Evolutionary conservation across 2,329 filamentous ascomycete genomes (phyloP).

Genomic region (Pseudogymnoascus sp.): DNA sequence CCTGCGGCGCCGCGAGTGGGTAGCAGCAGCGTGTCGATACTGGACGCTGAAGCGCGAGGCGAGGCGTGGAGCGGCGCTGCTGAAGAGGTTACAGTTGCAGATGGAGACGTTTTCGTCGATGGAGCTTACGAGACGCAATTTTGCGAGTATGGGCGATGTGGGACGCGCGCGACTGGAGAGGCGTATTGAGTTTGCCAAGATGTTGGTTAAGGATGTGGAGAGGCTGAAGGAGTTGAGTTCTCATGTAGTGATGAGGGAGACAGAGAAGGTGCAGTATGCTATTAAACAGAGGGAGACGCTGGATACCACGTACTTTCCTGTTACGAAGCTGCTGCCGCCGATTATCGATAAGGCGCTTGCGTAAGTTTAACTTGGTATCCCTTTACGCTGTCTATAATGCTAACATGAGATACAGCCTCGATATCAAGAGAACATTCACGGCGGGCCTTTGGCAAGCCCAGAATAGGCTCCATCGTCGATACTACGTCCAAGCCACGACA

Average conservation of each 20-base stretch:
- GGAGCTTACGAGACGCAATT: constrained; percentile 92
- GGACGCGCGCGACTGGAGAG: constrained; percentile 70
- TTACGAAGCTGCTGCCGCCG: constrained; percentile 66
- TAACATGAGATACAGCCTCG: constrained; percentile 46
- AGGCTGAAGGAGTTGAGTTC: constrained; percentile 64
- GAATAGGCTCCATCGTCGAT: constrained; percentile 42
- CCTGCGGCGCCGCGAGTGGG: constrained; percentile 80
- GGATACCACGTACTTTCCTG: constrained; percentile 85
- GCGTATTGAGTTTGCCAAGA: constrained; percentile 81
- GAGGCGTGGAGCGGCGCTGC: constrained; percentile 77
- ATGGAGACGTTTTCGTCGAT: constrained; percentile 96
- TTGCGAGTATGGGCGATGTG: constrained; percentile 84
- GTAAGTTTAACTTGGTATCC: constrained; percentile 48
- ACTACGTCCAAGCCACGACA: constrained; percentile 49
- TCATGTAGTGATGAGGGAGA: constrained; percentile 67
- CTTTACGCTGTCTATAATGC: constrained; percentile 22
- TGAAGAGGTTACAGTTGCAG: constrained; percentile 89
- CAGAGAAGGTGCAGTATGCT: constrained; percentile 66
- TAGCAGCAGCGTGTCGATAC: constrained; percentile 89
- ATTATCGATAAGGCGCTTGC: constrained; percentile 71
- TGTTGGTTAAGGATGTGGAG: constrained; percentile 67
- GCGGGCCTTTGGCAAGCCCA: constrained; percentile 43
- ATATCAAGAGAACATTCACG: constrained; percentile 52
- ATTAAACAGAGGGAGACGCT: constrained; percentile 72
- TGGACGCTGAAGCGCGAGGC: constrained; percentile 97